Base-by-base conservation (phyloP, 2,329 filamentous ascomycete species). In the Penicillium sp. region DNA sequence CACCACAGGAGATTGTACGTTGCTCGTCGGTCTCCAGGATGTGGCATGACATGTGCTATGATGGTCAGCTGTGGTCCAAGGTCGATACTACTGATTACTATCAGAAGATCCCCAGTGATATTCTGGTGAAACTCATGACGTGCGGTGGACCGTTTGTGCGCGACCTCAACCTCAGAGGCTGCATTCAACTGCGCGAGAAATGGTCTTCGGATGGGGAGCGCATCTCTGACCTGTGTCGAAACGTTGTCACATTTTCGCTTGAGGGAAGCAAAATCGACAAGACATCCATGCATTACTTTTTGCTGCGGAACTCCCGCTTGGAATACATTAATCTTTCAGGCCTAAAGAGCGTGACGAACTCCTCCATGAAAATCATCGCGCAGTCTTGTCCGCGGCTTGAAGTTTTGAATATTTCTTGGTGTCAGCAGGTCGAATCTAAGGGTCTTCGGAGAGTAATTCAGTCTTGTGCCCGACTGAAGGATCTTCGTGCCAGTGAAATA, bases 391-490 rank as follows among this genome's bases (percentile, higher is more conserved):
- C 88, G 1, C 87, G 88, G 49, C 80, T 99, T n/a, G 88, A 96
- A 73, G 83, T 85, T 54, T 83, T 98, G 63, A 96, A 97, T 67
- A 85, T 98, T 21, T 96, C 92, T 0, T 98, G 93, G 92, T 99
- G 95, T 77, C 88, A 87, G 63, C 89, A 92, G 59, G 86, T 97
- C 70, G 89, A 95, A 68, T 89, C 91, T 9, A 80, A 84, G 13
- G 93, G 92, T 4, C 78, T 98, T 53, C 85, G 83, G 62, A 83
- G 84, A 51, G 83, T 99, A 2, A 78, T 97, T 1, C 81, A 89
- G 58, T 83, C 83, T 2, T 98, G 95, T 69, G 80, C 83, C 0
- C 87, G 82, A 53, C 78, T 99, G 54, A 88, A 81, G 53, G 93
- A 98, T 66, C 79, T 99, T 29, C 85, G 92, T 57, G 92, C 90